Base-by-base conservation (phyloP, 2,329 filamentous ascomycete genomes). In the Blumeria hordei region DNA sequence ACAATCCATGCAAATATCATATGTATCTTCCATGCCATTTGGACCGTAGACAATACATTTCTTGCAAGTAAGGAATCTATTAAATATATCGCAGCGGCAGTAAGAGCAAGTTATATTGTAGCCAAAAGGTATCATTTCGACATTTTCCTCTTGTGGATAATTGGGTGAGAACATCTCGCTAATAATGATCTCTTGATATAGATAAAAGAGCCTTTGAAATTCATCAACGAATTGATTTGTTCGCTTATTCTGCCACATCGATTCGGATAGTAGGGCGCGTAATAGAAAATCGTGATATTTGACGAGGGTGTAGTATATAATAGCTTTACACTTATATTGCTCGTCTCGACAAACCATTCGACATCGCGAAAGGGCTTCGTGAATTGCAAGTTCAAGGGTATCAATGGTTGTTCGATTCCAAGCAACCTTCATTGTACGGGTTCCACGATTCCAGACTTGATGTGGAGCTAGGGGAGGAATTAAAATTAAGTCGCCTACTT, bases 311-410 rank as follows among this genome's bases (percentile, higher is more conserved):
- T 82, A 94, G 67, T 88, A 94, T 47, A 95, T 74, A 56, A 96
- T 95, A 5, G 88, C 86, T 66, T 96, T 96, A 70, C 94, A 95
- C 67, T 96, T 96, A 72, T 98, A 98, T 67, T 96, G 90, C 66
- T 98, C 92, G 61, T 98, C 92, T 39, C 92, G 83, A 65, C 92
- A 96, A 2, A 96, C 90, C 61, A 95, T 77, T 11, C 88, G 78
- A 9, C 88, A 86, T 61, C 88, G 87, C 0, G 88, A 88, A 2
- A 98, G 73, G 0, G 90, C 88, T 69, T 96, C 92, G 57, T 80
- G 76, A 18, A 96, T 67, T 0, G 90, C 92, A 66, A 93, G 72
- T 59, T 90, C 83, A 3, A 98, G 74, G 0, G 92, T 96, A 64
- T 96, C 88, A 1, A 85, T 83, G 0, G 88, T 95, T 0, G 87